Evolutionary conservation across 1,139 yeast species (phyloP).

Genomic region (Saccharomyces hybrid): DNA sequence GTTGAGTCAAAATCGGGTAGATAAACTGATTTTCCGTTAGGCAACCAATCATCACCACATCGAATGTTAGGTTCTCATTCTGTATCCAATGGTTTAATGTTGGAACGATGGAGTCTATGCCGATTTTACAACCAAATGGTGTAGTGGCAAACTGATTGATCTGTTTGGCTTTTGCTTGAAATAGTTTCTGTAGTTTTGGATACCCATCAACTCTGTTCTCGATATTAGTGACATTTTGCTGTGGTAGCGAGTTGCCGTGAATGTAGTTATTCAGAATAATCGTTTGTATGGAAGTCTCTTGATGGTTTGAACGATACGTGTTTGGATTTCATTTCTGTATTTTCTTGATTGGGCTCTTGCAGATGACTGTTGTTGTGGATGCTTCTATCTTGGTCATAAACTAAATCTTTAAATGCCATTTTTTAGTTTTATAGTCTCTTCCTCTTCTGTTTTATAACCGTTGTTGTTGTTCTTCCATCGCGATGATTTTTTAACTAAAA

Average conservation of each 20-base stretch:
- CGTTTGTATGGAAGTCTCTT: conserved; percentile 38
- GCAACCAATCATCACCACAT: conserved; percentile 88
- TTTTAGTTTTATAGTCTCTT: background rate
- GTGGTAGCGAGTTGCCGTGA: conserved; percentile 56
- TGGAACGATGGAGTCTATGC: conserved; percentile 46
- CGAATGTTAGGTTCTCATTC: conserved; percentile 55
- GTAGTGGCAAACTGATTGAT: conserved; percentile 44
- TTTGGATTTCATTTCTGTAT: conserved; percentile 6
- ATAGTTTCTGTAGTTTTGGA: conserved; percentile 67
- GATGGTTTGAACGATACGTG: conserved; percentile 23
- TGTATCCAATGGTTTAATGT: conserved; percentile 56
- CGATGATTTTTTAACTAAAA: background rate
- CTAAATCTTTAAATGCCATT: background rate
- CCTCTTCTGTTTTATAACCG: background rate
- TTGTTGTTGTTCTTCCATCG: background rate
- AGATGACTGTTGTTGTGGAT: background rate
- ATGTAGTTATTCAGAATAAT: conserved; percentile 65
- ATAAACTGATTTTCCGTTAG: conserved; percentile 64
- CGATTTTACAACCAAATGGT: conserved; percentile 59
- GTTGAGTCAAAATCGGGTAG: conserved; percentile 47
- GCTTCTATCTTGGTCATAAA: background rate
- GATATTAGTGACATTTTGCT: conserved; percentile 55
- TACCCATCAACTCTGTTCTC: conserved; percentile 69
- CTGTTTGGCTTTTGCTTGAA: conserved; percentile 51
- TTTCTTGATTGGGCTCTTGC: background rate